phyloP scores from a whole-genome alignment of 345 rosid genomes.

The Atalantia buxifolia region DNA sequence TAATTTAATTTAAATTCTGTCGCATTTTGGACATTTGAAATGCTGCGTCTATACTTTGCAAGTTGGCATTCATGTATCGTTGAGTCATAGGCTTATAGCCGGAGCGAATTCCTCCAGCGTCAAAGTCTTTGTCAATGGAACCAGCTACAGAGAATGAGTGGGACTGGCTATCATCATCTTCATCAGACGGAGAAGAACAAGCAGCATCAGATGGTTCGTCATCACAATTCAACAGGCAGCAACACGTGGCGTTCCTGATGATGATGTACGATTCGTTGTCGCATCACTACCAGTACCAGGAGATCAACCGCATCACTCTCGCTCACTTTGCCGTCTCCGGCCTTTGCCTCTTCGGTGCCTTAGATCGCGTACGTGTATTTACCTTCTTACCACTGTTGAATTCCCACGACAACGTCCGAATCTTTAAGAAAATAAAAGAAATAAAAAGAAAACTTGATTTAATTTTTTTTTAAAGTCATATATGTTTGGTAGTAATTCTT shows the following conservation, averaged over 20 bases:
- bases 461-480: not conserved
- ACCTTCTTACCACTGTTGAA: not conserved
- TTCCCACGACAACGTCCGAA: not conserved
- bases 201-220: slow-evolving; percentile 22
- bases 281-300: slow-evolving; percentile 66
- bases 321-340: slow-evolving; percentile 82
- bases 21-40: too few relatives aligned
- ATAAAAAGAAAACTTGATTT: not conserved
- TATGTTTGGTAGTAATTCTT: not conserved
- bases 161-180: slow-evolving; percentile 6
- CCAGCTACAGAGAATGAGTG: not conserved
- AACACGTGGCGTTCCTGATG: slow-evolving; percentile 57
- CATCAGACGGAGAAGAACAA: slow-evolving; percentile 24
- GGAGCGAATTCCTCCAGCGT: too few relatives aligned
- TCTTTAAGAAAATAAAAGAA: not conserved
- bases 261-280: slow-evolving; percentile 86
- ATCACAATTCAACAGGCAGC: slow-evolving; percentile 45
- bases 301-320: slow-evolving; percentile 85
- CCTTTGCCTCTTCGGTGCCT: slow-evolving; percentile 67
- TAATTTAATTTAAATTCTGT: too few relatives aligned
- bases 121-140: not conserved
- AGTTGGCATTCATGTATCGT: too few relatives aligned
- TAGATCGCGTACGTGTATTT: slow-evolving; percentile 44
- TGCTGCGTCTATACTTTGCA: too few relatives aligned
- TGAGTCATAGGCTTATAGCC: too few relatives aligned